Evolutionary conservation across 164 flowering plant species (phyloP).

Genomic region (Vitis riparia): DNA sequence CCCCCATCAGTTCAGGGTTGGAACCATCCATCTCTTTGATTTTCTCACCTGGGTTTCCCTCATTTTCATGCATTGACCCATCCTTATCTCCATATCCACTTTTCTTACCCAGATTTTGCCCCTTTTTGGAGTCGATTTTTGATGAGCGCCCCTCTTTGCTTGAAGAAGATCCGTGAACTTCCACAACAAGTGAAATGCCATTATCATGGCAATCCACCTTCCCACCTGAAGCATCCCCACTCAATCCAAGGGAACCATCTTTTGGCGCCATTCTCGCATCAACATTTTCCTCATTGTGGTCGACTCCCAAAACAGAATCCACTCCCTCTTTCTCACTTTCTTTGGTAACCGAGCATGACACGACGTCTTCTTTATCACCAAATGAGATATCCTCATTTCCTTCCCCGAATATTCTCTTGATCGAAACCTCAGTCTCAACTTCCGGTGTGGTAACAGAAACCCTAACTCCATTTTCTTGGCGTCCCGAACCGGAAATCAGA

Average conservation of each 20-base stretch:
- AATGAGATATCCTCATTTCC: background rate
- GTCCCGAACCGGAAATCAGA: slow-evolving; percentile 3
- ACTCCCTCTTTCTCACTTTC: background rate
- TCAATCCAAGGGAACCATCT: background rate
- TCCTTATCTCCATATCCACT: slow-evolving; percentile 6
- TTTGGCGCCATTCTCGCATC: background rate
- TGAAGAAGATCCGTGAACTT: background rate
- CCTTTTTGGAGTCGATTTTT: slow-evolving; percentile 2
- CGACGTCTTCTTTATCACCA: background rate
- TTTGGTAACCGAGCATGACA: background rate
- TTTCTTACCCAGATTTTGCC: background rate
- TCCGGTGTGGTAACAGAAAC: slow-evolving; percentile 12
- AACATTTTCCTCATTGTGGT: slow-evolving; percentile 3
- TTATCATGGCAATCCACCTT: slow-evolving; percentile 11
- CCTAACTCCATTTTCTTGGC: slow-evolving; percentile 22
- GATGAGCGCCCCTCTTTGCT: background rate
- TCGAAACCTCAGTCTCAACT: slow-evolving; percentile 11
- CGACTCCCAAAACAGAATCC: slow-evolving; percentile 8
- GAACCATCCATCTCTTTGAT: slow-evolving; percentile 2
- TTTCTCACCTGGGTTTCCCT: slow-evolving; percentile 2
- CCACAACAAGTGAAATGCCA: slow-evolving; percentile 15
- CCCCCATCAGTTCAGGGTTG: too few species aligned
- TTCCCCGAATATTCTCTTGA: background rate
- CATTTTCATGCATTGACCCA: slow-evolving; percentile 3
- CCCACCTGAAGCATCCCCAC: slow-evolving; percentile 1